Evolutionary conservation across 2,329 filamentous ascomycete species (phyloP), one percentile per base, ranked within the genome.

Genomic region (Fusarium globosum): DNA sequence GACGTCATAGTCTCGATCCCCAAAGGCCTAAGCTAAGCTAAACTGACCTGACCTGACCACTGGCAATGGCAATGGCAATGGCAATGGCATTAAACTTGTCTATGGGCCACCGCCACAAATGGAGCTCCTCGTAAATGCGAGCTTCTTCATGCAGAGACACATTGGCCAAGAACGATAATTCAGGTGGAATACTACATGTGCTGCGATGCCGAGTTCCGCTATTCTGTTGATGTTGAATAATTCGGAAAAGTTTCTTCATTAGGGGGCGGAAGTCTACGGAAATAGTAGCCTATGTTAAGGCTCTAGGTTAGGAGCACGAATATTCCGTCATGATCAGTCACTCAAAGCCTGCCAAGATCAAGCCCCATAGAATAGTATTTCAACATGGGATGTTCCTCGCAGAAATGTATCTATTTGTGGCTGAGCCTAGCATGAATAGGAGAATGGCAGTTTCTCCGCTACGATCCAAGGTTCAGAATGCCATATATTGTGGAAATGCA

Each of bases 1-100:
- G 46, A 69, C 65, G 66, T 68, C 65, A 69, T 68, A 57, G 61
- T 38, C 51, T 55, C 48, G 21, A 30, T 30, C 30, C 9, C 15
- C 1, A 41, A 41, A 9, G 20, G n/a, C 23, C n/a, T 20, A 61
- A 26, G 33, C n/a, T 16, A 14, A 14, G 14, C 52, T 51, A 52
- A 43, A 20, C 15, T 30, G 28, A 10, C 28, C 28, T 30, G 28
- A 30, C 28, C 28, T 52, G n/a, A 11, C 41, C 33, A 23, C 9
- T 43, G 9, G 43, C 21, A 14, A n/a, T 33, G 28, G 16, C 28
- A n/a, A 6, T 43, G 9, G 43, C 21, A 14, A n/a, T 43, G 9
- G 43, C 21, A 14, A n/a, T 33, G 28, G 16, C 28, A n/a, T 35
- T 41, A 28, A n/a, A 18, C 18, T 14, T 41, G 42, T n/a, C 30